Base-by-base conservation (phyloP, 129 eudicot genomes). In the Lactuca saligna region DNA sequence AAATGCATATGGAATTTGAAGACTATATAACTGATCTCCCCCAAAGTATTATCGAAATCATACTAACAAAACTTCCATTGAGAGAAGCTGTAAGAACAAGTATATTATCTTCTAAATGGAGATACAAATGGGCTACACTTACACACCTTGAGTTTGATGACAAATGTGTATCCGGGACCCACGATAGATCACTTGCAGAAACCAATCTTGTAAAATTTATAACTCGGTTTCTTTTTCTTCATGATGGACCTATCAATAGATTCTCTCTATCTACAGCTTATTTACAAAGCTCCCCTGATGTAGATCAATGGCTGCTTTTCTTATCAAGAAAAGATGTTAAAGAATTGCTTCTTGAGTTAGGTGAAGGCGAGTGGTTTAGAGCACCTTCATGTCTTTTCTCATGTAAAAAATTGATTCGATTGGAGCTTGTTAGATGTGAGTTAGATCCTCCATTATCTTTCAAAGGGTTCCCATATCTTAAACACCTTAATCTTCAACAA, bases 361-460 rank as follows among this genome's bases (percentile, higher is more conserved):
- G 93, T 59, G 99, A 94, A 70, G 89, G 85, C 1, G 96, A 90
- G 73, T 94, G 96, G 99, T 94, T 87, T 67, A 78, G 84, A 71
- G 97, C 84, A 15, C 97, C 96, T 63, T 85, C 91, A 38, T 84
- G 88, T 74, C 63, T 93, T 38, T 94, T 87, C 59, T 66, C 79
- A 7, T 90, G 81, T 74, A 75, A 15, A 65, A 90, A 83, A 57
- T 65, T 94, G 63, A 59, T 78, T 55, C 85, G 82, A 62, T 82
- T 94, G 83, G 99, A 89, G 82, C 94, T 89, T 56, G 84, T 83
- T 71, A 85, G 91, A 63, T 94, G 99, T 83, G 99, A 94, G 67
- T 79, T 94, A 73, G 85, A 90, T 73, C 96, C 96, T 25, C 97
- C 99, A 0, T 75, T 69, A 16, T 66, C 71, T 8, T 94, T 90